phyloP scores from a whole-genome alignment of 2,329 filamentous ascomycete genomes.

The Nemania sp. region DNA sequence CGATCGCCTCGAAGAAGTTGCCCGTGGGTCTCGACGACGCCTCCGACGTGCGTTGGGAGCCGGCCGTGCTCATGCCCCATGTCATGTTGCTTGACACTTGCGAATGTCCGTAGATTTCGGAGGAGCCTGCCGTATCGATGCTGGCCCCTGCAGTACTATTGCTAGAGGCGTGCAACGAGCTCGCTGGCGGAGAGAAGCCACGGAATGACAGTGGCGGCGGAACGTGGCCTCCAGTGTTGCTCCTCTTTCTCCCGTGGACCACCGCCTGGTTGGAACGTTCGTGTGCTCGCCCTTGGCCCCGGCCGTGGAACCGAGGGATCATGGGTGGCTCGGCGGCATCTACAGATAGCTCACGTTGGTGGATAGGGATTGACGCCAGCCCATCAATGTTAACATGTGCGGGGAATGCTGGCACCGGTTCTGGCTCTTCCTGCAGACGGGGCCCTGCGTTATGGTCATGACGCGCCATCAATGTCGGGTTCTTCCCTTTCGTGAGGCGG shows the following conservation, averaged over 20 bases:
- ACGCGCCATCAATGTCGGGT: slow-evolving; percentile 45
- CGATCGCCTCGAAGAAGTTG: slow-evolving; percentile 84
- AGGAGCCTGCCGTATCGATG: slow-evolving; percentile 61
- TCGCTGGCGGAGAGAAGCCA: slow-evolving; percentile 69
- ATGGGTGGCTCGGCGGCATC: slow-evolving; percentile 73
- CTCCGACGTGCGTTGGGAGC: slow-evolving; percentile 59
- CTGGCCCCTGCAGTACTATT: slow-evolving; percentile 64
- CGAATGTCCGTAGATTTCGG: slow-evolving; percentile 62
- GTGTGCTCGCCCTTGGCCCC: slow-evolving; percentile 48
- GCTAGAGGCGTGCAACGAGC: slow-evolving; percentile 51
- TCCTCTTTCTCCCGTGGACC: slow-evolving; percentile 80
- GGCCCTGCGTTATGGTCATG: slow-evolving; percentile 32
- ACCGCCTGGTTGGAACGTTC: slow-evolving; percentile 51
- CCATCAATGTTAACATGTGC: slow-evolving; percentile 41
- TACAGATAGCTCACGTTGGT: slow-evolving; percentile 55
- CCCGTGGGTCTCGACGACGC: slow-evolving; percentile 54
- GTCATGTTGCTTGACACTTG: slow-evolving; percentile 51
- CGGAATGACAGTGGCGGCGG: slow-evolving; percentile 74
- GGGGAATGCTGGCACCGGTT: slow-evolving; percentile 23
- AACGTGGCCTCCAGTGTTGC: slow-evolving; percentile 80
- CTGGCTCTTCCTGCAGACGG: slow-evolving; percentile 20
- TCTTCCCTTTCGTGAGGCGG: slow-evolving; percentile 78
- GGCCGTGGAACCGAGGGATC: slow-evolving; percentile 71
- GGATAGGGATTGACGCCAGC: slow-evolving; percentile 42
- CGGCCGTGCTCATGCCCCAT: slow-evolving; percentile 50